Base-by-base conservation (phyloP, 805 yeast genomes). In the Kregervanrija pseudodelftensis region DNA sequence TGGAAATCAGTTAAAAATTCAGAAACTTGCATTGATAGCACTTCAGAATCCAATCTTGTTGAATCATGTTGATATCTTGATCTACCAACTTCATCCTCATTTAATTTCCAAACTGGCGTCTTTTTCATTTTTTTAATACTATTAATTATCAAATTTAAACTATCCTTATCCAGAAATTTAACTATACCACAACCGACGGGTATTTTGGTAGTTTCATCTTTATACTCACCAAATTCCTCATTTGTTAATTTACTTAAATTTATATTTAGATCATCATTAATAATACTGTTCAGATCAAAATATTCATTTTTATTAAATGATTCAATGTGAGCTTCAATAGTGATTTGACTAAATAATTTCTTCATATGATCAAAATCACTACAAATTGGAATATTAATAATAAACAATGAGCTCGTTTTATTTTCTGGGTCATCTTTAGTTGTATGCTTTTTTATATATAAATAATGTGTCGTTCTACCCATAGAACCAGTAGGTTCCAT, bases 141-240 rank as follows among this genome's bases (percentile, higher is more conserved):
- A 33, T 68, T 62, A 39, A 85, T 65, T 1, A 95, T 88, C 53
- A 87, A 65, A 56, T 76, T 72, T 47, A 80, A 67, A 31, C 86
- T 75, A 3, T 82, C 62, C 55, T 79, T 79, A 63, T 88, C 97
- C 7, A 89, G 75, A 58, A 88, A 80, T 30, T 80, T 78, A 37
- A 87, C 72, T 8, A 87, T 67, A 0, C 86, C 91, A 50, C 90
- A 80, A 47, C 84, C 80, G 54, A 79, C 77, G 37, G 95, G 95
- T 35, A 84, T 67, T 51, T 71, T 78, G 11, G 42, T 44, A 44
- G 72, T 53, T 2, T 64, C 62, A 13, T 58, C 54, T 11, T 56
- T 57, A 11, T 72, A 64, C 57, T 16, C 22, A 2, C 59, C 56
- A 44, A 59, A 52, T 37, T 60, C 66, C 45, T 80, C 83, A 11